Base-by-base conservation (phyloP, 2,329 filamentous ascomycete species). In the Alternaria atra region DNA sequence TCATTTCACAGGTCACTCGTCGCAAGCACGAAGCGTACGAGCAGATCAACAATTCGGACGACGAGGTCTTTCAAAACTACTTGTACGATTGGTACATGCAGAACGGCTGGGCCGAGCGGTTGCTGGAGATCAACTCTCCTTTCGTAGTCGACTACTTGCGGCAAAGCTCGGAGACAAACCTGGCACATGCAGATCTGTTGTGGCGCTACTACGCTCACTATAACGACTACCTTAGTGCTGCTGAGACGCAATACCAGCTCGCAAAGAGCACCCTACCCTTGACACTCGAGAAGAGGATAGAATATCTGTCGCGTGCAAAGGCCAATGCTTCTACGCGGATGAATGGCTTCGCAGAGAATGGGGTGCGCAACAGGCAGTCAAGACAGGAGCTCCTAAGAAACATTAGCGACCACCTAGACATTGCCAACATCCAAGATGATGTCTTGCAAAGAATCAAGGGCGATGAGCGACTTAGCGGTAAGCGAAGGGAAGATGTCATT, bases 11-110 rank as follows among this genome's bases (percentile, higher is more conserved):
- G 12, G 87, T 91, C 20, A 89, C 90, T 2, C 94, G 90, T 47
- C 93, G 95, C 77, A 87, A 91, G 66, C 87, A 88, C 51, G 94
- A 99, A 80, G 94, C 95, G 0, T 97, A 98, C 79, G 87, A 90
- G 44, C 91, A 97, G 2, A 93, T 99, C 70, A 92, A 96, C 74
- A 87, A 86, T 60, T 97, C 94, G 0, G 87, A 90, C 13, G 95
- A 99, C 68, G 92, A 97, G 73, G 91, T 97, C 5, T 99, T 99
- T 82, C 91, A 98, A 77, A 96, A 92, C 63, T 93, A 92, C 71
- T 85, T 99, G n/a, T 99, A 97, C 76, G 94, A 97, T 73, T 99
- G 95, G 94, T 99, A 99, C 79, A 89, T 98, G 67, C 81, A 86
- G 55, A 90, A 94, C 76, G 90, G 91, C 17, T 94, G 92, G 89